Base-by-base conservation (phyloP, 441 rosid species). In the Bruguiera hainesii region DNA sequence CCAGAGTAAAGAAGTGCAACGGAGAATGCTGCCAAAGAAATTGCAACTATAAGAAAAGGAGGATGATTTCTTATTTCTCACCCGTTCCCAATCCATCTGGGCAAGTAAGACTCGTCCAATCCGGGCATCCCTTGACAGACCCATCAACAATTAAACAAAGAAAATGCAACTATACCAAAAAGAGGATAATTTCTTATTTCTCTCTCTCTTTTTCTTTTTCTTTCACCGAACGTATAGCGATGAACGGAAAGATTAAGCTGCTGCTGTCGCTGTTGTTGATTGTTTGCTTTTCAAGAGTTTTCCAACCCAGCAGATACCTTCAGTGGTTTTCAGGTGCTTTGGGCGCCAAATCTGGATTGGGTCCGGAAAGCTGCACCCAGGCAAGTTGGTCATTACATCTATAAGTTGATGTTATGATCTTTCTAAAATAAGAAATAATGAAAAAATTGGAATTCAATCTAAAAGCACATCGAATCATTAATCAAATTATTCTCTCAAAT, bases 61-160 rank as follows among this genome's bases (percentile, higher is more conserved):
- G 39, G 39, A 35, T 9, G 9, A 1, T 35, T 35, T 9, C 39
- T 35, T 35, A 9, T 7, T 35, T 9, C 11, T 1, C 1, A 89
- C 60, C 97, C 95, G 71, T 84, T 89, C 0, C 97, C 97, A 9
- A 93, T 83, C 91, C 93, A 93, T 79, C 96, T 84, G 33, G 98
- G 97, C 67, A 91, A 80, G 77, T 85, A 85, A 31, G 95, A 89
- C 74, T 93, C 97, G 68, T 94, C 96, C 20, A 91, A 63, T 65
- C 97, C 96, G 66, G 88, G 91, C 46, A 89, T 89, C 26, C 98
- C 93, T 89, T 62, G 37, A 51, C 57, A 39, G 29, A 7, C 56
- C 56, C 56, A 51, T 23, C 23, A 51, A 51, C 20, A 51, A 51
- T 10, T 23, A 51, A 35, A 35, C 39, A 1, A 31, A 35, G 13